phyloP scores from a whole-genome alignment of 768 basidiomycete species.

The Kwoniella pini region DNA sequence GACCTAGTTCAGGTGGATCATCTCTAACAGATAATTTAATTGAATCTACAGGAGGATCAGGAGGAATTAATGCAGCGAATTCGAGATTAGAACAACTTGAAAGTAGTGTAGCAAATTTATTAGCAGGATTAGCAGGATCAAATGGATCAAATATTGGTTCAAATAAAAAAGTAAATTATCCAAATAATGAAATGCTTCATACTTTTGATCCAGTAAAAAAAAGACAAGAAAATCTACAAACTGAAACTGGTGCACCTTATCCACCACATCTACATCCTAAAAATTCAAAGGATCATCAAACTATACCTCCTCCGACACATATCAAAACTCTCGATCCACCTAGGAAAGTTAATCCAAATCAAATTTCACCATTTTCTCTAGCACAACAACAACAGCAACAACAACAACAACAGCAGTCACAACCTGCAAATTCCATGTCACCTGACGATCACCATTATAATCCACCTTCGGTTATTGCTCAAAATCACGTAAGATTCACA shows the following conservation, averaged over 20 bases:
- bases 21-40: no score
- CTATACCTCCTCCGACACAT: slow-evolving; percentile 21
- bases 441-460: slow-evolving; percentile 6
- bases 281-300: slow-evolving; percentile 2
- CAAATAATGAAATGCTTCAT: slow-evolving; percentile 23
- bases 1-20: not conserved
- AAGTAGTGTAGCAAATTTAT: slow-evolving; percentile 33
- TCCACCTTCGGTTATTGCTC: not conserved
- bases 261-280: not conserved
- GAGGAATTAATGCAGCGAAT: slow-evolving; percentile 11
- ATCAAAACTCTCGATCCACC: slow-evolving; percentile 14
- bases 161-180: slow-evolving; percentile 2
- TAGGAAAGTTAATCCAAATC: not conserved
- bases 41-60: not conserved
- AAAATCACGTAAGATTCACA: slow-evolving; percentile 22
- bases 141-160: not conserved
- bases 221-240: slow-evolving; percentile 4
- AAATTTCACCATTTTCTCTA: not conserved
- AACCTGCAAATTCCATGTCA: not conserved
- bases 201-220: slow-evolving; percentile 14
- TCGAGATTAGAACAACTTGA: slow-evolving; percentile 38
- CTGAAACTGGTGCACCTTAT: not conserved
- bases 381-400: not conserved
- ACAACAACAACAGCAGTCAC: no score
- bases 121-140: slow-evolving; percentile 32